A percentile compares a stretch with the other conserved stretches of the same genome.
phyloP scores from a whole-genome alignment of 202 grass and related monocot species.

The Digitaria exilis region DNA sequence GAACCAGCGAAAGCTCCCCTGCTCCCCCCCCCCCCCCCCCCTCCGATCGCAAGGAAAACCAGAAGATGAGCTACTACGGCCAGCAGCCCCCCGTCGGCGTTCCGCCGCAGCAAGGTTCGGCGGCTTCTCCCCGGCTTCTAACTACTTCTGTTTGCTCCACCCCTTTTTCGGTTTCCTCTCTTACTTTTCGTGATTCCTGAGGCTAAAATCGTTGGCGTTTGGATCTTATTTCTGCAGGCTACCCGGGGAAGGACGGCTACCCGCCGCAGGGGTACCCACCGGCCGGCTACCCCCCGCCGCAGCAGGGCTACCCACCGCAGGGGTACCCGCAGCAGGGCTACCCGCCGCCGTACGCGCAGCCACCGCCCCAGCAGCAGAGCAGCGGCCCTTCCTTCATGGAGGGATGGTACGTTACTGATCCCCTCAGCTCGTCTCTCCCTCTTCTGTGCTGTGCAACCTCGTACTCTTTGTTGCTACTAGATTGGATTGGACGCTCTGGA shows the following conservation, averaged over 20 bases:
- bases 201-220: constrained; percentile 1
- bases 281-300: constrained; percentile 55
- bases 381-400: constrained; percentile 88
- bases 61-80: constrained; percentile 80
- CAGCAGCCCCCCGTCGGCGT: constrained; percentile 85
- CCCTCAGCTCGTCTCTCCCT: neutral
- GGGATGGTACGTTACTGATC: constrained; percentile 67
- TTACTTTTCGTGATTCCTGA: neutral
- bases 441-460: neutral
- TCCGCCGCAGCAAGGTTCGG: constrained; percentile 79
- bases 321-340: constrained; percentile 60
- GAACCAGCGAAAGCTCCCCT: neutral
- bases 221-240: constrained; percentile 46
- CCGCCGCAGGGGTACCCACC: constrained; percentile 67
- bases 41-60: constrained; percentile 26
- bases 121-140: neutral
- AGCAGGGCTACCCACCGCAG: constrained; percentile 48
- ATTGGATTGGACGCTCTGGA: neutral
- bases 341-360: constrained; percentile 73
- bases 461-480: neutral
- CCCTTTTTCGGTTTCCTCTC: neutral
- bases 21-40: neutral
- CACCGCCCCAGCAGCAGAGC: constrained; percentile 58
- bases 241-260: constrained; percentile 56
- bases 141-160: neutral